Conservation (phyloP, 2,329 filamentous ascomycete genomes). For the Penicillium frequentans region DNA sequence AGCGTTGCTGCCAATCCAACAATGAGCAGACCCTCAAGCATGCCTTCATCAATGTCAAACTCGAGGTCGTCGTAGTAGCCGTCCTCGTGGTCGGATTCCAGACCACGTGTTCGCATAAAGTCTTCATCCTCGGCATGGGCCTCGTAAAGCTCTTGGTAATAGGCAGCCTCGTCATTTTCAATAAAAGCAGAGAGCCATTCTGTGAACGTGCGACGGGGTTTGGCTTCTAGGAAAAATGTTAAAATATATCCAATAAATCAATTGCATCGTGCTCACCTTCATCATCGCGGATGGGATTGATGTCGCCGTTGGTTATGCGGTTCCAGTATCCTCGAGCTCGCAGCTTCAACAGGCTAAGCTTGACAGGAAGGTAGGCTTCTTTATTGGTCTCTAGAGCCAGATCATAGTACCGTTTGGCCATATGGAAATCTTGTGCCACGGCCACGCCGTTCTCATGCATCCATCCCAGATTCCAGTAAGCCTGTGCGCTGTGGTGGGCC, state of each 20-base stretch:
- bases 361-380: slow-evolving; percentile 92
- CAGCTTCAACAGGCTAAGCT: slow-evolving; percentile 82
- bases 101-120: slow-evolving; percentile 23
- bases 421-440: slow-evolving; percentile 90
- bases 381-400: slow-evolving; percentile 85
- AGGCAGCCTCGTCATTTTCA: slow-evolving; percentile 67
- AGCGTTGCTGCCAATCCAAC: slow-evolving; percentile 73
- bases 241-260: not conserved
- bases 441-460: slow-evolving; percentile 98
- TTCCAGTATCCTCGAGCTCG: slow-evolving; percentile 91
- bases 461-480: slow-evolving; percentile 96
- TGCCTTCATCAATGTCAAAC: slow-evolving; percentile 69
- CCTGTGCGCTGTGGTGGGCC: slow-evolving; percentile 87
- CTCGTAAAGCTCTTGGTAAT: slow-evolving; percentile 57
- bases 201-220: slow-evolving; percentile 72
- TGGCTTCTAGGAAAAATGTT: slow-evolving; percentile 54
- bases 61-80: slow-evolving; percentile 62
- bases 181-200: slow-evolving; percentile 90
- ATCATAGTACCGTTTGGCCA: slow-evolving; percentile 96
- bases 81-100: slow-evolving; percentile 40
- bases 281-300: slow-evolving; percentile 91
- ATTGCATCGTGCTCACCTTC: slow-evolving; percentile 59
- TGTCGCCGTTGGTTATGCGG: slow-evolving; percentile 80
- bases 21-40: slow-evolving; percentile 83
- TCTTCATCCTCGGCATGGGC: slow-evolving; percentile 38